Evolutionary conservation across 345 rosid genomes (phyloP).

Genomic region (Kandelia obovata): DNA sequence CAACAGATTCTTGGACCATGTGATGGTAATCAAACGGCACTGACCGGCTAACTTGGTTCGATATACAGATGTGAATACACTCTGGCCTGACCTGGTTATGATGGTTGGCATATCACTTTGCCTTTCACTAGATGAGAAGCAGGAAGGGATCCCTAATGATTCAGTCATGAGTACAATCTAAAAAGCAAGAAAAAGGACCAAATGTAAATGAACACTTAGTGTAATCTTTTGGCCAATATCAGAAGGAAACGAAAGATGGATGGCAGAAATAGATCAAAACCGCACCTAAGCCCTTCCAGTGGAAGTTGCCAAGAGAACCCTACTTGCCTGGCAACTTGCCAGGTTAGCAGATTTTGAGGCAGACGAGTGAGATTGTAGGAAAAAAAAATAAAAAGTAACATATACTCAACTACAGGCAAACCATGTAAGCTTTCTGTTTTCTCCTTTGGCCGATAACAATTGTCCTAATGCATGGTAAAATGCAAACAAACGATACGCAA

Average conservation of each 20-base stretch:
- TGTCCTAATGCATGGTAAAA: constrained; percentile 16
- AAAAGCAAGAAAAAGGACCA: neutral
- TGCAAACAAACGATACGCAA: constrained; percentile 15
- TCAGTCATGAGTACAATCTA: constrained; percentile 33
- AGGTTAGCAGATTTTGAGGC: constrained; percentile 22
- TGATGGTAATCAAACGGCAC: constrained; percentile 41
- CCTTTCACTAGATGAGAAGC: constrained; percentile 38
- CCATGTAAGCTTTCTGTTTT: constrained; percentile 13
- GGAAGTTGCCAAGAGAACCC: constrained; percentile 11
- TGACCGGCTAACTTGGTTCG: constrained; percentile 41
- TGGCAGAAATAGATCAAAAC: too few species aligned
- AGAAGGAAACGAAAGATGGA: neutral
- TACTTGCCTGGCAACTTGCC: neutral
- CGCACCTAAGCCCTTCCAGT: neutral
- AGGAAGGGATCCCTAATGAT: constrained; percentile 43
- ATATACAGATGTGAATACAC: constrained; percentile 41
- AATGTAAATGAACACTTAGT: neutral
- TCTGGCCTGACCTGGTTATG: constrained; percentile 44
- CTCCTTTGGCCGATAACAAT: neutral
- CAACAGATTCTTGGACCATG: constrained; percentile 54
- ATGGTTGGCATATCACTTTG: constrained; percentile 27
- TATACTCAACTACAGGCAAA: constrained; percentile 18
- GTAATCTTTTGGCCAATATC: neutral
- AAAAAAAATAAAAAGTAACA: constrained; percentile 9
- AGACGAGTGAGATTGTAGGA: constrained; percentile 3